Evolutionary conservation across 2,329 filamentous ascomycete species (phyloP), one percentile per base, ranked within the genome.

Genomic region (Penicillium oxalicum): DNA sequence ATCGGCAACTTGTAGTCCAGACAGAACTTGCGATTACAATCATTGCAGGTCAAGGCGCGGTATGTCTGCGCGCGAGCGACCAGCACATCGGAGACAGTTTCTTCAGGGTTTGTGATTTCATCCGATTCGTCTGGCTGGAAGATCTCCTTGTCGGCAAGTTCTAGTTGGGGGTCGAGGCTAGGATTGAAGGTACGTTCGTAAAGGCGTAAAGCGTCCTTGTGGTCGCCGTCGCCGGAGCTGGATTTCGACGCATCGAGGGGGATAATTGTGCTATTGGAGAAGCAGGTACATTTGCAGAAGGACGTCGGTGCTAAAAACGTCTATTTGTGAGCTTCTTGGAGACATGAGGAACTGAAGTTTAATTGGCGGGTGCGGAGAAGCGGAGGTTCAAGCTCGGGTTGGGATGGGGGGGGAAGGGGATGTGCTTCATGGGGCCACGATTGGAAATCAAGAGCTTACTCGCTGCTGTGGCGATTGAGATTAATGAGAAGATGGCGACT

Each of bases 241-340:
- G 60, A 55, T 29, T 62, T 63, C 32, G 50, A 49, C 7, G 74
- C 73, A 52, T 81, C 76, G 49, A 86, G 77, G 13, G 81, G 78
- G 55, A 86, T 84, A 44, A 86, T 84, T 47, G 81, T 84, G 69
- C 77, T 82, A 63, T 86, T 85, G 44, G 76, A 75, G 68, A 81
- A 81, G 67, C 83, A 86, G 48, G 81, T 84, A 65, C 83, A 86
- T 78, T 86, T 86, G 77, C 83, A 86, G 69, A 85, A 86, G 50
- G 81, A 83, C 12, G 81, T 80, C 9, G 70, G 70, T 8, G 63
- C 70, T 72, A 44, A 40, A 27, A 18, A 9, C 25, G 13, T 11
- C 1, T 28, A 38, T 41, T 36, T 49, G 32, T 45, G 27, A 11
- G 40, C 24, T 36, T 12, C 29, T 9, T 13, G 9, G 12, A 12